Evolutionary conservation across 1,139 yeast genomes (phyloP).

Genomic region (Saccharomycopsis phalli): DNA sequence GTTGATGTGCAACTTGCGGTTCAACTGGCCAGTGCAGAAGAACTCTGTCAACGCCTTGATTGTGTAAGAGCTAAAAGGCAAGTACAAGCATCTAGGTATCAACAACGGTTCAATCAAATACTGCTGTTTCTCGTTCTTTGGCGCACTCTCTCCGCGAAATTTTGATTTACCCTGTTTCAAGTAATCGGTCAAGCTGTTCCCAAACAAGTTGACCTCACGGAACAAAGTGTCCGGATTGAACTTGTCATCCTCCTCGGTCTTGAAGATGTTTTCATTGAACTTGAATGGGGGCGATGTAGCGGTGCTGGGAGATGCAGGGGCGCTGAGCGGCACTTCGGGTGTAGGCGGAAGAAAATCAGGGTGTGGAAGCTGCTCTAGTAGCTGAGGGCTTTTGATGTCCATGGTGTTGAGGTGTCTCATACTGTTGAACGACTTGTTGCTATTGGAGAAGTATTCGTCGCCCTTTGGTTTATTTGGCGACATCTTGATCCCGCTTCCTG

Average conservation of each 20-base stretch:
- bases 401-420: background rate
- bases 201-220: constrained; percentile 2
- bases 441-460: background rate
- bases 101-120: constrained; percentile 41
- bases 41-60: constrained; percentile 63
- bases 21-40: constrained; percentile 70
- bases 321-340: background rate
- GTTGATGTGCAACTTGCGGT: constrained; percentile 56
- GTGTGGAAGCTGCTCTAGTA: constrained; percentile 4
- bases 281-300: background rate
- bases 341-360: constrained; percentile 10
- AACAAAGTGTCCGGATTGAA: background rate
- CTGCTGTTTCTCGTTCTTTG: constrained; percentile 2
- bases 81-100: constrained; percentile 56
- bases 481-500: background rate
- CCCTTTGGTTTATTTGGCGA: background rate
- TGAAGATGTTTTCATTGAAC: constrained; percentile 2
- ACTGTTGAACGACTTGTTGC: background rate
- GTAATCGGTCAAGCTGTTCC: background rate
- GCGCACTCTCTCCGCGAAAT: background rate
- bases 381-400: background rate
- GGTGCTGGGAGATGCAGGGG: background rate
- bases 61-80: constrained; percentile 56
- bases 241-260: background rate
- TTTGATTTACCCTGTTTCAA: background rate